These are phyloP conservation scores for Metarhizium album DNA, from an alignment of 2,329 filamentous ascomycete genomes.

Conservation along the genomic window DNA sequence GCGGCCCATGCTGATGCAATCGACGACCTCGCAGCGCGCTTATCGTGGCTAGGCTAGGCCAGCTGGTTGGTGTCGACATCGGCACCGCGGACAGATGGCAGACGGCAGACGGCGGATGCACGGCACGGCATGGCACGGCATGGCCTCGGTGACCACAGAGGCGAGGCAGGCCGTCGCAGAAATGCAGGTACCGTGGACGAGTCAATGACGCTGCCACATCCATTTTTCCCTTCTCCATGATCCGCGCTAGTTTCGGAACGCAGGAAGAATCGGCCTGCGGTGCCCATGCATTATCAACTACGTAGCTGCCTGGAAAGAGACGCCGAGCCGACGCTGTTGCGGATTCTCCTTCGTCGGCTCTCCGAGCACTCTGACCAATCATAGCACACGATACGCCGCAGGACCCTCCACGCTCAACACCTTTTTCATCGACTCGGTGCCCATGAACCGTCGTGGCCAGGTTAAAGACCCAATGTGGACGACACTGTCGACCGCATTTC, in stretches of 20 bases:
- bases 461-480: not conserved
- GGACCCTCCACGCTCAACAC: not conserved
- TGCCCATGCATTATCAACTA: not conserved
- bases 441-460: not conserved
- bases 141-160: not conserved
- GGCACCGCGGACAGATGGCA: not conserved
- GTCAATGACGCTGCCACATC: not conserved
- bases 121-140: not conserved
- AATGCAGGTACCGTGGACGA: not conserved
- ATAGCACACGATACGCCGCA: not conserved
- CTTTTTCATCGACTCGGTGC: not conserved
- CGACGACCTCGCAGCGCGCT: not conserved
- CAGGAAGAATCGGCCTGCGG: not conserved
- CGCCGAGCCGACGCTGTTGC: not conserved
- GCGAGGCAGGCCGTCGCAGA: not conserved
- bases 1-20: not conserved
- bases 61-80: not conserved
- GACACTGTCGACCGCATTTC: not conserved
- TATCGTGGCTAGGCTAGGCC: no score
- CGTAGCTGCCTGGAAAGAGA: not conserved
- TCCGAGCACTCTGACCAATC: not conserved
- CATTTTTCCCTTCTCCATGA: not conserved
- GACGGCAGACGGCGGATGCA: not conserved
- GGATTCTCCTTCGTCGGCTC: not conserved
- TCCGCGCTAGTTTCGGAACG: not conserved